phyloP scores from a whole-genome alignment of 148 eudicot genomes.

The Arbutus unedo region DNA sequence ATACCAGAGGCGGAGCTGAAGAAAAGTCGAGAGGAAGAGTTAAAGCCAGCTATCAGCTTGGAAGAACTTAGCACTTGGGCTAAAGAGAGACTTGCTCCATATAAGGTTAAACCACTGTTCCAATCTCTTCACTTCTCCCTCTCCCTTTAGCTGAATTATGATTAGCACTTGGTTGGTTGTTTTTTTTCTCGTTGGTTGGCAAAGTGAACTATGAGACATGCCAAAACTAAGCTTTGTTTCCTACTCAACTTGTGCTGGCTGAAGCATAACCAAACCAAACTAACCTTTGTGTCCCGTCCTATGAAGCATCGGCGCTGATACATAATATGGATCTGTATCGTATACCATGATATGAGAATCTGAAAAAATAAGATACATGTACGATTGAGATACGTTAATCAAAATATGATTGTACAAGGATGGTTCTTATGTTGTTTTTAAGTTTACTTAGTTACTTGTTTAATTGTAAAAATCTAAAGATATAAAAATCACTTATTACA shows the following conservation, averaged over 20 bases:
- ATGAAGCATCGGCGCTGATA: too few relatives aligned
- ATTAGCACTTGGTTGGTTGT: neutral
- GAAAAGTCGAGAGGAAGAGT: constrained; percentile 49
- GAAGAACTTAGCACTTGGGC: constrained; percentile 84
- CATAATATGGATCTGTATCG: too few relatives aligned
- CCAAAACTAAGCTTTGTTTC: neutral
- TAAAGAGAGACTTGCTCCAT: constrained; percentile 91
- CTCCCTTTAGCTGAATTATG: neutral
- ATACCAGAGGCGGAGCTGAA: constrained; percentile 67
- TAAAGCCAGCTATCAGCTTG: constrained; percentile 67
- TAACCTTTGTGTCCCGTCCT: neutral
- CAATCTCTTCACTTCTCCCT: neutral
- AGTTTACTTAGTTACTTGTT: too few relatives aligned
- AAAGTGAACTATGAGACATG: neutral
- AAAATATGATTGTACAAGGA: too few relatives aligned
- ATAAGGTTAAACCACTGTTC: constrained; percentile 56
- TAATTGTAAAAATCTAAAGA: too few relatives aligned
- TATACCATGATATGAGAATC: too few relatives aligned
- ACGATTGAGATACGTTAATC: too few relatives aligned
- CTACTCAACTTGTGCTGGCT: neutral
- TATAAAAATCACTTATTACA: too few relatives aligned
- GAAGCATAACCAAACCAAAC: neutral
- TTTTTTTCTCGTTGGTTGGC: neutral
- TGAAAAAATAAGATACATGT: too few relatives aligned
- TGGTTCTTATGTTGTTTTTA: too few relatives aligned